phyloP scores from a whole-genome alignment of 805 yeast genomes.

The Metschnikowia lochheadii region DNA sequence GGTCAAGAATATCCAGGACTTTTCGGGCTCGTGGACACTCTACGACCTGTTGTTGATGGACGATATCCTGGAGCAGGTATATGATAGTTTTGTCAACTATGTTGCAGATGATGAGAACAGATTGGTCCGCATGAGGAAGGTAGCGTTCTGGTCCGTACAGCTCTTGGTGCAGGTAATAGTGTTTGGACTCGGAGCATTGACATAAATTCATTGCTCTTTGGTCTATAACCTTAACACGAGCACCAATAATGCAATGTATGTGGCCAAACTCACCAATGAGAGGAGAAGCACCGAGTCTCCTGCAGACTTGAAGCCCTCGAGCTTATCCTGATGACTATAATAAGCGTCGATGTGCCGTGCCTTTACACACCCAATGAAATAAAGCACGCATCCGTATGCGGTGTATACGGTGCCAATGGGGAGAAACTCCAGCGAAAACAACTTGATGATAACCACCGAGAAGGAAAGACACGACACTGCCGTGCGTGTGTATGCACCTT shows the following conservation, averaged over 20 bases:
- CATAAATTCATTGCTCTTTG: slow-evolving; percentile 7
- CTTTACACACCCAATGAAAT: slow-evolving; percentile 36
- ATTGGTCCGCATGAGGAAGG: slow-evolving; percentile 66
- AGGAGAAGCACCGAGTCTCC: slow-evolving; percentile 58
- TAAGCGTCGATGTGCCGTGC: slow-evolving; percentile 34
- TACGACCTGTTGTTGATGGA: slow-evolving; percentile 90
- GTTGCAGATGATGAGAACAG: slow-evolving; percentile 84
- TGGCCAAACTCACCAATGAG: slow-evolving; percentile 44
- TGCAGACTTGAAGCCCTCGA: slow-evolving; percentile 51
- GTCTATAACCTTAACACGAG: slow-evolving; percentile 43
- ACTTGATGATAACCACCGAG: slow-evolving; percentile 57
- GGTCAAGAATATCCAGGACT: slow-evolving; percentile 73
- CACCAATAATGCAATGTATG: slow-evolving; percentile 50
- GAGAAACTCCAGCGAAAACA: slow-evolving; percentile 60
- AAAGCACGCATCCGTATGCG: slow-evolving; percentile 48
- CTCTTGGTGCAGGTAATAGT: slow-evolving; percentile 74
- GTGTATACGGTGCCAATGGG: slow-evolving; percentile 67
- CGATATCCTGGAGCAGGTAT: slow-evolving; percentile 83
- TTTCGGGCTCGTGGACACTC: slow-evolving; percentile 95
- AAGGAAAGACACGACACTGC: slow-evolving; percentile 68
- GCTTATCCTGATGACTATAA: slow-evolving; percentile 34
- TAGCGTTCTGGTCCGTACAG: slow-evolving; percentile 92
- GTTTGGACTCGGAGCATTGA: slow-evolving; percentile 70
- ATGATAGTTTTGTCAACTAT: slow-evolving; percentile 83
- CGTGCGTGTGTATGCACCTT: slow-evolving; percentile 76